phyloP scores from a whole-genome alignment of 352 stramenopile genomes.

The Globisporangium splendens region DNA sequence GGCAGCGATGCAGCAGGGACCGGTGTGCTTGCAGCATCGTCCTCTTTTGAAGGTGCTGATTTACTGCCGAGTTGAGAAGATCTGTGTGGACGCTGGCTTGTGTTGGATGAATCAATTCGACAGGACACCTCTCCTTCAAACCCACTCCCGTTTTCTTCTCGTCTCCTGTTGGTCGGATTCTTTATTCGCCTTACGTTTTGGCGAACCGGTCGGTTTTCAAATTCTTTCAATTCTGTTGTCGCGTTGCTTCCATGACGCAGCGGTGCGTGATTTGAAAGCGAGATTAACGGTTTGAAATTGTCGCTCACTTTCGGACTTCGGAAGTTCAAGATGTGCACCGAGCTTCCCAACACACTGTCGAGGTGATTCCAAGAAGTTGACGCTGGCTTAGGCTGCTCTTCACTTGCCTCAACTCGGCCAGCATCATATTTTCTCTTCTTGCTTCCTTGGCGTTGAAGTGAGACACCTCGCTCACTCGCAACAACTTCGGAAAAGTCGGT shows the following conservation, averaged over 20 bases:
- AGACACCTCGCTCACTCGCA: neutral
- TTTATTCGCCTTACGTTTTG: conserved; percentile 42
- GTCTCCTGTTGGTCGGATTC: conserved; percentile 46
- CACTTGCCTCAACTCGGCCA: neutral
- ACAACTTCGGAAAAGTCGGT: conserved; percentile 7
- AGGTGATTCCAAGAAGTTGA: conserved; percentile 60
- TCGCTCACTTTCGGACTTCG: conserved; percentile 78
- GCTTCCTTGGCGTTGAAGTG: neutral
- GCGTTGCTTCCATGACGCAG: conserved; percentile 5
- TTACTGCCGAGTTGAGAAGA: neutral
- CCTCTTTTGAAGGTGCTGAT: neutral
- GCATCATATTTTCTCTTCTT: neutral
- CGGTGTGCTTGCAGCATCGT: neutral
- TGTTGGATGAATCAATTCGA: conserved; percentile 31
- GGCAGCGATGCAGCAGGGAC: neutral
- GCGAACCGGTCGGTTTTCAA: conserved; percentile 38
- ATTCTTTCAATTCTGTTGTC: conserved; percentile 35
- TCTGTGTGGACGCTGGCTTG: conserved; percentile 1
- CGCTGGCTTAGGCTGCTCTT: conserved; percentile 36
- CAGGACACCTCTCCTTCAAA: conserved; percentile 71
- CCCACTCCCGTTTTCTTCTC: conserved; percentile 53
- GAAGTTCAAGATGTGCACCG: conserved; percentile 74
- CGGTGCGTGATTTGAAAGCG: conserved; percentile 8
- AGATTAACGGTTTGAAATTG: conserved; percentile 58
- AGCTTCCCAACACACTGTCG: conserved; percentile 60